Evolutionary conservation across 2,329 filamentous ascomycete genomes (phyloP).

Genomic region (Colletotrichum sp.): DNA sequence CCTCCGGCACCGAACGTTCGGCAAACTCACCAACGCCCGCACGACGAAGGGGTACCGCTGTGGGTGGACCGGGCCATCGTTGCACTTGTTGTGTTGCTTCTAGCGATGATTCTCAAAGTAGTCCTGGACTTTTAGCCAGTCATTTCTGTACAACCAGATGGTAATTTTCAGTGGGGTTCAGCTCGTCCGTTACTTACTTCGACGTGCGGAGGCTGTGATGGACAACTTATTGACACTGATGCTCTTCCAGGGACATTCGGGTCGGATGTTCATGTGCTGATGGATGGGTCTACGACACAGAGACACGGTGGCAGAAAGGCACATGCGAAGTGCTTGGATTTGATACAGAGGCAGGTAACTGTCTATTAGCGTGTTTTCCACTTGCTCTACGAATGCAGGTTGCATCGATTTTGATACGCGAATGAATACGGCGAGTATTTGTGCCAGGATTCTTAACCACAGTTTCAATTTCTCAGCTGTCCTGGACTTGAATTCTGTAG

Average conservation of each 20-base stretch:
- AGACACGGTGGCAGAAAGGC: background rate
- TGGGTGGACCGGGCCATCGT: conserved; percentile 87
- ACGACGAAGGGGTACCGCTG: conserved; percentile 60
- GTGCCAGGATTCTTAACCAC: background rate
- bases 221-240: background rate
- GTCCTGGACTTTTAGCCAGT: conserved; percentile 35
- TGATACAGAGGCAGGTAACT: background rate
- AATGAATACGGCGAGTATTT: background rate
- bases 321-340: background rate
- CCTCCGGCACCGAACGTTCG: conserved; percentile 21
- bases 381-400: background rate
- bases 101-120: conserved; percentile 71
- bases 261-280: background rate
- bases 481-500: background rate
- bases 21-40: conserved; percentile 1
- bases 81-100: conserved; percentile 71
- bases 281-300: background rate
- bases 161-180: background rate
- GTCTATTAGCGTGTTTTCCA: background rate
- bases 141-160: background rate
- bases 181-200: background rate
- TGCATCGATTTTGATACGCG: background rate
- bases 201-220: background rate
- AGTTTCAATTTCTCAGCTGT: background rate
- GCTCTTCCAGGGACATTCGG: background rate